Evolutionary conservation across 106 monocot genomes (phyloP), one percentile per base, ranked within the genome.

Genomic region (Dioscorea zingiberensis): DNA sequence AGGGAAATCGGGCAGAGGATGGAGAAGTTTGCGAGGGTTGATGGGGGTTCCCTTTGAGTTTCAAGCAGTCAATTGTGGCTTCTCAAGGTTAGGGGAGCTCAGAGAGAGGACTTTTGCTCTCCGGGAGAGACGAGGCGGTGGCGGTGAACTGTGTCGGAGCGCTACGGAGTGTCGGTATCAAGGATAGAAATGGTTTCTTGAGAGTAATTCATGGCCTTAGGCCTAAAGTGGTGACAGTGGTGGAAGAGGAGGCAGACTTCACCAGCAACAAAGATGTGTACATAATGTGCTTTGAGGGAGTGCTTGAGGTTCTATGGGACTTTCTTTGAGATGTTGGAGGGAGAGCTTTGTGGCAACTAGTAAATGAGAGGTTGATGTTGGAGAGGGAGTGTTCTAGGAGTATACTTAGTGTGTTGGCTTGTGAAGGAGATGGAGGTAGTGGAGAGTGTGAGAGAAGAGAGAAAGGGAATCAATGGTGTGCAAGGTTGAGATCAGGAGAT

Each of bases 21-120:
- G 78, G 75, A 82, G 73, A 78, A 69, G 65, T 86, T 86, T 10
- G 87, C 87, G 15, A 73, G n/a, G 76, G 64, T 25, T 80, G 66
- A 87, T 83, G 83, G 82, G 79, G 1, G 83, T 83, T 2, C 79
- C 79, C 2, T 80, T 87, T 19, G 79, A 83, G 63, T 87, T 83
- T 55, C 44, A 58, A 0, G 78, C 67, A 7, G 63, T 79, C 8
- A 59, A n/a, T n/a, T n/a, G 65, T 25, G 60, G 61, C 16, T 6
- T 49, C 5, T 10, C 66, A 2, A 57, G 59, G 27, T 19, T 76
- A 4, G 57, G 30, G 13, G 76, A 76, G 27, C 69, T 82, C 27
- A 57, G 21, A 18, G 69, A 66, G 73, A 59, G 56, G 56, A 78
- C 67, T 3, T 54, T 80, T 0, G 62, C 56, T 9, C 7, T 79